These are phyloP conservation scores for Vitis labrusca DNA, from an alignment of 164 flowering plant species.

Conservation along the genomic window DNA sequence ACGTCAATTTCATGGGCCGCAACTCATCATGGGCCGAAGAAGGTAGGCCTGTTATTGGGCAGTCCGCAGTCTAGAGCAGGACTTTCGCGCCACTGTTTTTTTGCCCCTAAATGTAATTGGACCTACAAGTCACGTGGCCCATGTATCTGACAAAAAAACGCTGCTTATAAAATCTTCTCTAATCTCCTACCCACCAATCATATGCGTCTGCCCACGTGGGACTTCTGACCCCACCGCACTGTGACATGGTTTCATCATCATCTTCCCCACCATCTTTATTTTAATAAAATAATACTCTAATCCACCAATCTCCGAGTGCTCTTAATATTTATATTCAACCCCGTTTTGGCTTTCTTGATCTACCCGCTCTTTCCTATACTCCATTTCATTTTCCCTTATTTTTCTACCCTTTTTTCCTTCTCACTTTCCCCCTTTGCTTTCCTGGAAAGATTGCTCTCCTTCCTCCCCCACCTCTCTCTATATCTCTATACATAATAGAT, in stretches of 20 bases:
- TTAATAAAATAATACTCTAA: too few relatives aligned
- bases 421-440: not conserved
- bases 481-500: not conserved
- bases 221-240: slow-evolving; percentile 27
- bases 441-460: not conserved
- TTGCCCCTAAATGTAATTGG: slow-evolving; percentile 1
- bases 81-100: too few relatives aligned
- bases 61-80: too few relatives aligned
- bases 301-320: too few relatives aligned
- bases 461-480: not conserved
- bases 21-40: not conserved
- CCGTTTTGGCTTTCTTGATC: not conserved
- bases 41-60: too few relatives aligned
- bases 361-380: not conserved
- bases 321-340: not conserved
- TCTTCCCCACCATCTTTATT: too few relatives aligned
- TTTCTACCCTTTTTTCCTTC: not conserved
- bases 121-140: slow-evolving; percentile 42
- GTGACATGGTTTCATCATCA: not conserved
- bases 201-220: slow-evolving; percentile 59
- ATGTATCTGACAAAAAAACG: slow-evolving; percentile 16
- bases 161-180: slow-evolving; percentile 27
- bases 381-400: not conserved
- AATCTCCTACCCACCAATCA: slow-evolving; percentile 64
- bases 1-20: not conserved